Percentiles rank a stretch among this genome's conserved stretches.
Conservation (phyloP, 2,329 filamentous ascomycete genomes). For the Ceratocystis alfenasii region DNA sequence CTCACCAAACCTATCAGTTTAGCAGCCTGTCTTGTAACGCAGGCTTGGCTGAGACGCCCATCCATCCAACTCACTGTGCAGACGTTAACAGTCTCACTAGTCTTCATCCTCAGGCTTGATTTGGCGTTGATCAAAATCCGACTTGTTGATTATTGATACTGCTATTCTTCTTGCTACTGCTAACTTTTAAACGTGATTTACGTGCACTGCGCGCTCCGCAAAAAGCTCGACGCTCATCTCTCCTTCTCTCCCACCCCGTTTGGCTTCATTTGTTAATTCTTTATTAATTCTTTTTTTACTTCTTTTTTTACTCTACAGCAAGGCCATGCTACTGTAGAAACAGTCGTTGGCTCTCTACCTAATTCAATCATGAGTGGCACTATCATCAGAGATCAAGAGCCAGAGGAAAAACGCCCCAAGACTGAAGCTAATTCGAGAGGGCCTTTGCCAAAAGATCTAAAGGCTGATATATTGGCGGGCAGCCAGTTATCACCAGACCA, state of each 20-base stretch:
- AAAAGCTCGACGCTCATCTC: neutral
- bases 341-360: neutral
- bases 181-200: neutral
- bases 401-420: neutral
- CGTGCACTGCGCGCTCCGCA: neutral
- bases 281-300: neutral
- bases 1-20: neutral
- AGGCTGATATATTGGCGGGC: neutral
- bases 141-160: slow-evolving; percentile 6
- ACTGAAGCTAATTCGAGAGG: neutral
- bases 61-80: neutral
- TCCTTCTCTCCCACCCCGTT: neutral
- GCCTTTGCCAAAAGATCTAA: neutral
- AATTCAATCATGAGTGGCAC: slow-evolving; percentile 8
- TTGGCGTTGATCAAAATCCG: neutral
- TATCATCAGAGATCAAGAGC: neutral
- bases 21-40: neutral
- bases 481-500: slow-evolving; percentile 4
- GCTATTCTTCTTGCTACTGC: neutral
- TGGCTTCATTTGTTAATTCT: neutral
- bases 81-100: neutral
- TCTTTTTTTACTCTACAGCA: neutral
- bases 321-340: slow-evolving; percentile 5
- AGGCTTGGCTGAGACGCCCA: neutral
- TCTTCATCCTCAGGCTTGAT: slow-evolving; percentile 3